Conservation (phyloP, 108 stramenopile species). For the Craspedostauros australis region DNA sequence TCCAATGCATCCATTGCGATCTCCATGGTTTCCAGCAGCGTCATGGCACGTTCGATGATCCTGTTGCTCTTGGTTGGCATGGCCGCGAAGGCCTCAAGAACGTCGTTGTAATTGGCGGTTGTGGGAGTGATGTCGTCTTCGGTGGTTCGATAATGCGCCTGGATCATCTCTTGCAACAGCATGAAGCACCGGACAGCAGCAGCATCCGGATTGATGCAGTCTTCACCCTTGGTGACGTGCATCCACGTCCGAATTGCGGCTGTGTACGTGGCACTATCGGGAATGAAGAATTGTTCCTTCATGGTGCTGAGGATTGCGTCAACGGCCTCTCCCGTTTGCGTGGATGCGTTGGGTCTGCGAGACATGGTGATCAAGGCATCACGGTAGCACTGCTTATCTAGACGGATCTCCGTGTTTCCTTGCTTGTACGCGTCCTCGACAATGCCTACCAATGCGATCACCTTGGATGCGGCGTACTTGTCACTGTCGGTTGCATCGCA, state of each 20-base stretch:
- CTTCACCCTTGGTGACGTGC: conserved; percentile 37
- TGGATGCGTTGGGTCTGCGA: conserved; percentile 20
- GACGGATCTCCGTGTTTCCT: conserved; percentile 37
- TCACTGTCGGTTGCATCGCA: conserved; percentile 31
- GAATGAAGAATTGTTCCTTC: conserved; percentile 54
- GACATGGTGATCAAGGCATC: conserved; percentile 40
- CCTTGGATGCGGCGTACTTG: conserved; percentile 55
- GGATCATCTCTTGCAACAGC: conserved; percentile 56
- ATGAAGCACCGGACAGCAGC: conserved; percentile 41
- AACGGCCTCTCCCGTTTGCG: conserved; percentile 38
- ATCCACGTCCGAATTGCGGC: conserved; percentile 65
- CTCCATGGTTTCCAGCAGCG: conserved; percentile 15
- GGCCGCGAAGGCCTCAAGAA: conserved; percentile 59
- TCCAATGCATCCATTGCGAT: no score
- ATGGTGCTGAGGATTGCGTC: conserved; percentile 48
- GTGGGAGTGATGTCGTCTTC: conserved; percentile 36
- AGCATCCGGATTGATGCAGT: conserved; percentile 19
- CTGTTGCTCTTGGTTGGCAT: conserved; percentile 21
- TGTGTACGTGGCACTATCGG: conserved; percentile 61
- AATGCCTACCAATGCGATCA: conserved; percentile 41
- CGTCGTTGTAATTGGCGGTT: conserved; percentile 58
- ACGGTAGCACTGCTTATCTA: conserved; percentile 56
- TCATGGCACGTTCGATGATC: conserved; percentile 19
- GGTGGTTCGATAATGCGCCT: conserved; percentile 54
- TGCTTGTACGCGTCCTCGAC: conserved; percentile 38